These are phyloP conservation scores for Nicotiana tabacum DNA, from an alignment of 257 asterid species.

Conservation along the genomic window DNA sequence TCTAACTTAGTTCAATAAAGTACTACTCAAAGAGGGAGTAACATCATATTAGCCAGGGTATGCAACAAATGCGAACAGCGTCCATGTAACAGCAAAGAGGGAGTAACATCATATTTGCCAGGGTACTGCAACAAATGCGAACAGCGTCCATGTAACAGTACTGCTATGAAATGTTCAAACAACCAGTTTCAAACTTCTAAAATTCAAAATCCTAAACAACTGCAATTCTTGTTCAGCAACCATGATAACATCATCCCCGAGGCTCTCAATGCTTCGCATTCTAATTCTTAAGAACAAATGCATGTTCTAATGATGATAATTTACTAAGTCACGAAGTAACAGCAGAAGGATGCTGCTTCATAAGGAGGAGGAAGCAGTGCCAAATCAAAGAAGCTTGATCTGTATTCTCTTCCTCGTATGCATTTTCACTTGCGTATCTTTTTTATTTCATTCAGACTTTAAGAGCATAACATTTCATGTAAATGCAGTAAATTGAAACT, in stretches of 20 bases:
- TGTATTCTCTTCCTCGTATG: neutral
- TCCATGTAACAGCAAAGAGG: neutral
- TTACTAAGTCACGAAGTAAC: neutral
- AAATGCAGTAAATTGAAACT: neutral
- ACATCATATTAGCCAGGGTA: neutral
- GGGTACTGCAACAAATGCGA: neutral
- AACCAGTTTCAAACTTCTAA: neutral
- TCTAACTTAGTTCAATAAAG: neutral
- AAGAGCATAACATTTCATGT: neutral
- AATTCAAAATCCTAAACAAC: neutral
- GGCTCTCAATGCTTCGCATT: neutral
- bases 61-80: neutral
- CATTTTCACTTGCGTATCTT: neutral
- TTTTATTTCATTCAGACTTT: neutral
- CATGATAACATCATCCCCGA: neutral
- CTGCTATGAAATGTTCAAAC: neutral
- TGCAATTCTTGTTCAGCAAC: neutral
- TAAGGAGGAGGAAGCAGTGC: neutral
- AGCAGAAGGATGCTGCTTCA: neutral
- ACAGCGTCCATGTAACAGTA: neutral
- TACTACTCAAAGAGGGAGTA: neutral
- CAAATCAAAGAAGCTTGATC: neutral
- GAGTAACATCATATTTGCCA: neutral
- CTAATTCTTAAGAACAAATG: neutral
- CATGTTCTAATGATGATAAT: neutral